These are phyloP conservation scores for Paxillus rubicundulus DNA, from an alignment of 768 basidiomycete species.

Conservation along the genomic window DNA sequence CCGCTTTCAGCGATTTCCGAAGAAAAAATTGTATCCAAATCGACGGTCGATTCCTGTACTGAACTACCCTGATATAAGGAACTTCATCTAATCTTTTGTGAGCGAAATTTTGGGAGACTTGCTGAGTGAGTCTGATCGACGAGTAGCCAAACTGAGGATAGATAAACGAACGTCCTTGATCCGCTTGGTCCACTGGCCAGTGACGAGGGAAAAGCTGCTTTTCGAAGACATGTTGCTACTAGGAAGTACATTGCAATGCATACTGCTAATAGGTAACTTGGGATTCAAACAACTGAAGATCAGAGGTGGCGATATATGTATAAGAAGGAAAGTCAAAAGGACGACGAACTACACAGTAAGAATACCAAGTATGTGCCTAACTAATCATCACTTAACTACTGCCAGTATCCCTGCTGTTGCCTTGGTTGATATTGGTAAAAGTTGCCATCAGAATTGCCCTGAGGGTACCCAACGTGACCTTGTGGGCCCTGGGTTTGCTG, in stretches of 20 bases:
- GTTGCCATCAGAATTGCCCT: conserved; percentile 56
- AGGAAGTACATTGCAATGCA: conserved; percentile 30
- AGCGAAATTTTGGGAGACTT: no score
- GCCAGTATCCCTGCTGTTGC: conserved; percentile 61
- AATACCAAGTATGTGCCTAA: conserved; percentile 5
- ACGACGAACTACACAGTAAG: neutral
- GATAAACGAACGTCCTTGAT: no score
- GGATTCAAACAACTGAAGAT: conserved; percentile 25
- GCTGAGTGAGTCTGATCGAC: no score
- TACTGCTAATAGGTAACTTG: conserved; percentile 19
- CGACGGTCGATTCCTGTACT: no score
- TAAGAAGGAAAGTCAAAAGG: conserved; percentile 6
- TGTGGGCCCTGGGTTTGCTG: conserved; percentile 33
- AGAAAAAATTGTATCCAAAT: no score
- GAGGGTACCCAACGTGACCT: conserved; percentile 49
- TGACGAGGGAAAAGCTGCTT: conserved; percentile 8
- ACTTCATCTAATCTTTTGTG: no score
- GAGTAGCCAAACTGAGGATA: no score
- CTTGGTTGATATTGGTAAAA: conserved; percentile 74
- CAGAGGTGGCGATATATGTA: conserved; percentile 8
- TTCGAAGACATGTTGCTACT: conserved; percentile 22
- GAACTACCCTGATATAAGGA: no score
- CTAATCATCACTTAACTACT: conserved; percentile 26
- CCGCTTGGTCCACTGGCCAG: no score
- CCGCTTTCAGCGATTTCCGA: no score